Conservation (phyloP, 148 eudicot species). For the Vaccinium myrtillus region DNA sequence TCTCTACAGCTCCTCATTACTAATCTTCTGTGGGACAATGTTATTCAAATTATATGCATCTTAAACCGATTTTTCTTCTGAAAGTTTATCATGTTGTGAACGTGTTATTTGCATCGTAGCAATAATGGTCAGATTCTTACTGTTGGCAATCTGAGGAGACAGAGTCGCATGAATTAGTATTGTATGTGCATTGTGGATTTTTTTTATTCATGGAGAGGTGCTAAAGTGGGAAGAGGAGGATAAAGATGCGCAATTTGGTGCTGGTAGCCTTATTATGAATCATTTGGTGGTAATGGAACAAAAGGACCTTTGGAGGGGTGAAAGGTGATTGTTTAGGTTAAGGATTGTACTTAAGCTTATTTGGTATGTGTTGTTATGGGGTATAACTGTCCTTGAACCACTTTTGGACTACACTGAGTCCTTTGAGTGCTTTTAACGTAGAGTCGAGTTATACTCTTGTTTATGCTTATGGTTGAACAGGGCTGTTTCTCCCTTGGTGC, state of each 20-base stretch:
- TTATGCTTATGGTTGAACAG: not conserved
- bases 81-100: not conserved
- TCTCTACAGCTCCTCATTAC: not conserved
- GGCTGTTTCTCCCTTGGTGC: not conserved
- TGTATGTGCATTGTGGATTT: not conserved
- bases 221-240: not conserved
- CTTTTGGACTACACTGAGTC: not conserved
- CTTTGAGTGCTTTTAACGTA: not conserved
- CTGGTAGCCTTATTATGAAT: not conserved
- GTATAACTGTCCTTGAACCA: not conserved
- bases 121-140: not conserved
- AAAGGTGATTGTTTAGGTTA: not conserved
- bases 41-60: not conserved
- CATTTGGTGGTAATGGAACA: not conserved
- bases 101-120: not conserved
- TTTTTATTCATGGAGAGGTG: not conserved
- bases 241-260: slow-evolving; percentile 4
- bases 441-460: not conserved
- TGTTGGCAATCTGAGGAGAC: not conserved
- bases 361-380: not conserved
- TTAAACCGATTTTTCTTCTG: not conserved
- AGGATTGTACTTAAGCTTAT: not conserved
- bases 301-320: not conserved
- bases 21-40: not conserved
- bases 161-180: not conserved